Conservation (phyloP, 352 stramenopile genomes). For the Plasmopara halstedii region DNA sequence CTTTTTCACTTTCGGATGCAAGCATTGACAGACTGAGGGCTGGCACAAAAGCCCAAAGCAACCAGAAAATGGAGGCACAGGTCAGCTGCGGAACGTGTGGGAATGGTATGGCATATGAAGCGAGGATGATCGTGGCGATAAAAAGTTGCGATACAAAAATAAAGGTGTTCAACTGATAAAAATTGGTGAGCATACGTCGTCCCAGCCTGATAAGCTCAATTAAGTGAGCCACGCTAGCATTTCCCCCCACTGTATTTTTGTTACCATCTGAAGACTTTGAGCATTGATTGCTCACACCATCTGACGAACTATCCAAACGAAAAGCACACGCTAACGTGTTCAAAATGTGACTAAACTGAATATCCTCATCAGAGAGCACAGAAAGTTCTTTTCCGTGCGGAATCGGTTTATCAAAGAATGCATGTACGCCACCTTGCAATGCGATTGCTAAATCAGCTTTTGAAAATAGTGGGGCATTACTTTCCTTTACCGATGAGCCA, state of each 20-base stretch:
- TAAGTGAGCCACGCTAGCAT: slow-evolving; percentile 51
- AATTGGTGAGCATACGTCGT: slow-evolving; percentile 76
- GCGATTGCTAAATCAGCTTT: slow-evolving; percentile 65
- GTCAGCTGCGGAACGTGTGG: slow-evolving; percentile 66
- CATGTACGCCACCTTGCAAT: slow-evolving; percentile 53
- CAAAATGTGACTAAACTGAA: slow-evolving; percentile 77
- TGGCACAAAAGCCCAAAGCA: slow-evolving; percentile 75
- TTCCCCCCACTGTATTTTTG: slow-evolving; percentile 24
- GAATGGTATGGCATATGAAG: slow-evolving; percentile 65
- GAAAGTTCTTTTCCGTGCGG: slow-evolving; percentile 45
- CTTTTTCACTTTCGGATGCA: slow-evolving; percentile 53
- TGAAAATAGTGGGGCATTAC: slow-evolving; percentile 70
- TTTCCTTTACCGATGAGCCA: slow-evolving; percentile 65
- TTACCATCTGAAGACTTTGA: slow-evolving; percentile 7
- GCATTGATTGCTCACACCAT: slow-evolving; percentile 7
- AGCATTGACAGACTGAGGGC: slow-evolving; percentile 73
- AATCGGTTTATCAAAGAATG: slow-evolving; percentile 64
- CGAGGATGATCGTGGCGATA: slow-evolving; percentile 63
- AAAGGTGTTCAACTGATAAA: slow-evolving; percentile 73
- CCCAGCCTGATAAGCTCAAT: slow-evolving; percentile 78
- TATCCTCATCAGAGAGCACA: slow-evolving; percentile 64
- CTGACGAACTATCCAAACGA: slow-evolving; percentile 32
- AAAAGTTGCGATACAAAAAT: slow-evolving; percentile 83
- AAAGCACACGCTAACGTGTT: slow-evolving; percentile 79
- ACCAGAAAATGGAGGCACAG: slow-evolving; percentile 74